Base-by-base conservation (phyloP, 106 monocot species). In the Dendrobium huoshanense region DNA sequence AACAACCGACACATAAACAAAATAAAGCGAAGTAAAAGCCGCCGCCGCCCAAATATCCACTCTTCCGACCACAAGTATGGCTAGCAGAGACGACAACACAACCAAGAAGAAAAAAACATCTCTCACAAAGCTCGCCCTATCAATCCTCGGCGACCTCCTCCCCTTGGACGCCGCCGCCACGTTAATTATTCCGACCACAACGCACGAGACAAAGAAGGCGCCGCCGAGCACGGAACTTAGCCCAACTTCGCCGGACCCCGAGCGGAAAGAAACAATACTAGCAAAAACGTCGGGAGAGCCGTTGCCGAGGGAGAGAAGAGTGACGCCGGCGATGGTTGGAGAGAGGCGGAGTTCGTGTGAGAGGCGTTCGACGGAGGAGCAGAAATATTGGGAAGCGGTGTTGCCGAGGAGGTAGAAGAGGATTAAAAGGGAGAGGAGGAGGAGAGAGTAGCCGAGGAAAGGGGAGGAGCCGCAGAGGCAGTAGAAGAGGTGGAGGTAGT, bases 311-410 rank as follows among this genome's bases (percentile, higher is more conserved):
- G 93, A 85, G 44, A 93, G 85, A 15, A 93, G 87, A 27, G 93
- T 93, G 75, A 86, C 87, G 44, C 93, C 93, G n/a, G 93, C 93
- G 2, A 93, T 82, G 47, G 93, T 70, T 4, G 93, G 93, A n/a
- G 93, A 85, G 0, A 93, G 82, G 8, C 77, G 75, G 5, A 93
- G 84, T 4, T 79, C 77, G 8, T 54, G 77, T 0, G 93, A 88
- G 8, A 91, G 83, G 41, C 83, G 77, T 64, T 91, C 89, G 15
- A 93, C 77, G 7, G 93, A 87, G 37, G 91, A 79, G 81, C 93
- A 91, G 82, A 93, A 93, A 80, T 91, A 93, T 3, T 86, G 78
- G 6, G 88, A 87, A 33, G 93, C 91, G 6, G 93, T 93, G 89
- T 82, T 87, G 61, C 85, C 89, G 20, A 93, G 82, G 9, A 93